Percentiles rank a stretch among this genome's conserved stretches.
These are phyloP conservation scores for Linum trigynum DNA, from an alignment of 345 rosid species.

Conservation along the genomic window DNA sequence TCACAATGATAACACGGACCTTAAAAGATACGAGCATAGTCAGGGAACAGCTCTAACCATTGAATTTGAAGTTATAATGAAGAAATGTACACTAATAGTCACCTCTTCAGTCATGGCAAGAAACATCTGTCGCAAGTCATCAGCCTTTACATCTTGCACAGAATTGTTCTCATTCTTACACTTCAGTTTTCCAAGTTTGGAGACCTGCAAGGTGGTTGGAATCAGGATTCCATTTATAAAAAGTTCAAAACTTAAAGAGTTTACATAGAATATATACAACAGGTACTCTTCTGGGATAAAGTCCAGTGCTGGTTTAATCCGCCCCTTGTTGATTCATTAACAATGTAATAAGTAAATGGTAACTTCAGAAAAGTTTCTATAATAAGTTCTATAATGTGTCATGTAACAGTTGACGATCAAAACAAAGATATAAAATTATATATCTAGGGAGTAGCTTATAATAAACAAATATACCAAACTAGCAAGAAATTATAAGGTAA, in stretches of 20 bases:
- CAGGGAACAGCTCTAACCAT: slow-evolving; percentile 10
- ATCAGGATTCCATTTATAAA: neutral
- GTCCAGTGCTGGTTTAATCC: neutral
- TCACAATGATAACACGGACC: slow-evolving; percentile 99
- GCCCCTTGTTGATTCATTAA: neutral
- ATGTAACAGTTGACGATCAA: neutral
- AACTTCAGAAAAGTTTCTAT: neutral
- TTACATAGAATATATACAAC: neutral
- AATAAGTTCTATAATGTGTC: neutral
- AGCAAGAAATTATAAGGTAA: neutral
- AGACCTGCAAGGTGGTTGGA: slow-evolving; percentile 40
- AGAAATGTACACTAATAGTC: slow-evolving; percentile 4
- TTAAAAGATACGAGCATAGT: slow-evolving; percentile 26
- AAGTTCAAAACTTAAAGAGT: neutral
- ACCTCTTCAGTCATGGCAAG: slow-evolving; percentile 98
- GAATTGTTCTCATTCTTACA: slow-evolving; percentile 62
- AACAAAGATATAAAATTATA: no score
- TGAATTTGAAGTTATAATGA: slow-evolving; percentile 8
- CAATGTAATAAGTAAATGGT: neutral
- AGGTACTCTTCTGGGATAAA: neutral
- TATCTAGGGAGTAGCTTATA: no score
- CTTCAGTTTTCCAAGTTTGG: slow-evolving; percentile 88
- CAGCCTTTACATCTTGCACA: slow-evolving; percentile 95
- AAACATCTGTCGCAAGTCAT: slow-evolving; percentile 98
- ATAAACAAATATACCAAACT: neutral